These are phyloP conservation scores for Nakaseomyces delphensis DNA, from an alignment of 1,139 yeast species.

Conservation along the genomic window DNA sequence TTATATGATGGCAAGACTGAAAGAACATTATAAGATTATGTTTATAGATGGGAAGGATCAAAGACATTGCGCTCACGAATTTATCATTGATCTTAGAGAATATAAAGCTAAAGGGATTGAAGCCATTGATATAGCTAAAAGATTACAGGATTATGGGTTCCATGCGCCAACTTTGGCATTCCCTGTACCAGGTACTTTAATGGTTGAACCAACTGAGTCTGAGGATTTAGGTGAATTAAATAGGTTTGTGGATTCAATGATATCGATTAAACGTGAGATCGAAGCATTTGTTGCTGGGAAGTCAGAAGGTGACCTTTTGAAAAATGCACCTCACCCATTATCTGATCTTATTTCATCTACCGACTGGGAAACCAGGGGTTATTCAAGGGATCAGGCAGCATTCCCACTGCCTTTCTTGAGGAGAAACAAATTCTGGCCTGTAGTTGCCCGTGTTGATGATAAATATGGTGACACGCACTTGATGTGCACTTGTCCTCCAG, in stretches of 20 bases:
- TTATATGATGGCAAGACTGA: conserved; percentile 78
- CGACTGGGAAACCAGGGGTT: conserved; percentile 78
- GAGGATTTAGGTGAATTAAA: conserved; percentile 84
- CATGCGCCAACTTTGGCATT: conserved; percentile 99
- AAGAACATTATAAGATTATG: conserved; percentile 63
- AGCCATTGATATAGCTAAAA: conserved; percentile 93
- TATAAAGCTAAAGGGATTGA: conserved; percentile 77
- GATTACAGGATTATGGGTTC: conserved; percentile 96
- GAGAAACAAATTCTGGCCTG: conserved; percentile 85
- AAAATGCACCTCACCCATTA: conserved; percentile 88
- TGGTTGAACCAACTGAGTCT: conserved; percentile 97
- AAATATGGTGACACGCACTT: conserved; percentile 89
- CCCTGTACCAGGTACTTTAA: conserved; percentile 95
- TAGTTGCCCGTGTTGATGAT: conserved; percentile 86
- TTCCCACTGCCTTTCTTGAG: conserved; percentile 73
- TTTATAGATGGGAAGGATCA: conserved; percentile 55
- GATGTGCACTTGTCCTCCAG: conserved; percentile 87
- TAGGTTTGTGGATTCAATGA: conserved; percentile 80
- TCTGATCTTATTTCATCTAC: conserved; percentile 58
- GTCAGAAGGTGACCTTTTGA: conserved; percentile 61
- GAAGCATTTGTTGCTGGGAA: conserved; percentile 63
- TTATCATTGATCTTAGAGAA: conserved; percentile 82
- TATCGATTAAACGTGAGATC: conserved; percentile 76
- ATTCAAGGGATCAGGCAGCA: conserved; percentile 88
- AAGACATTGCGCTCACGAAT: conserved; percentile 92